Conservation (phyloP, 1,284 basidiomycete genomes). For the Malassezia slooffiae region DNA sequence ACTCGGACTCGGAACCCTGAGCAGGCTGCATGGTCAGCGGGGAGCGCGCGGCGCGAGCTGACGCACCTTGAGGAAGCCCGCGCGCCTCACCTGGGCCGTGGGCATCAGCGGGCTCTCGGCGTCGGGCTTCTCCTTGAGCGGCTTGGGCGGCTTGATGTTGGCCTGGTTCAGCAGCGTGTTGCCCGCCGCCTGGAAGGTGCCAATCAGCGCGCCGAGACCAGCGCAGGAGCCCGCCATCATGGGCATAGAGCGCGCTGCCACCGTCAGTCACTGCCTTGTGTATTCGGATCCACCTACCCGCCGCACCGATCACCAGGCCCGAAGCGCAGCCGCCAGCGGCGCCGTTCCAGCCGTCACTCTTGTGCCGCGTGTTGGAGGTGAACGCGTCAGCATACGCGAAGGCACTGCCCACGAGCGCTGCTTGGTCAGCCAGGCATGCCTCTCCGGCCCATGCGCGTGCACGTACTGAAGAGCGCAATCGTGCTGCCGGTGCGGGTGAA, state of each 20-base stretch:
- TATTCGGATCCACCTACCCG: slow-evolving; percentile 53
- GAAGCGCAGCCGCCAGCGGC: slow-evolving; percentile 83
- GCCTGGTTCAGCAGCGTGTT: slow-evolving; percentile 26
- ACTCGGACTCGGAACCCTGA: slow-evolving; percentile 5
- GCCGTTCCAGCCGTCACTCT: slow-evolving; percentile 71
- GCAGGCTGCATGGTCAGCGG: neutral
- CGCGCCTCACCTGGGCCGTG: slow-evolving; percentile 11
- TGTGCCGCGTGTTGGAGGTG: slow-evolving; percentile 70
- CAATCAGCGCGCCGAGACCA: slow-evolving; percentile 67
- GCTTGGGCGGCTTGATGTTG: neutral
- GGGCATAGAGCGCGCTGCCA: slow-evolving; percentile 64
- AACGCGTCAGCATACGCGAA: slow-evolving; percentile 71
- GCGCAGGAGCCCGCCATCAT: slow-evolving; percentile 70
- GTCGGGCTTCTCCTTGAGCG: neutral
- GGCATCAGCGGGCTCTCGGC: slow-evolving; percentile 5
- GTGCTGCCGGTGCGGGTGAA: slow-evolving; percentile 67
- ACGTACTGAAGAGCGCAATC: slow-evolving; percentile 60
- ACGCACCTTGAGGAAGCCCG: slow-evolving; percentile 14
- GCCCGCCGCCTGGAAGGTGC: slow-evolving; percentile 72
- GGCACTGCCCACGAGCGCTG: slow-evolving; percentile 71
- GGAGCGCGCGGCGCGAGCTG: too few relatives aligned
- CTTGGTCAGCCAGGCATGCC: slow-evolving; percentile 10
- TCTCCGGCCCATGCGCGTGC: slow-evolving; percentile 1
- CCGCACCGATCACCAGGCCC: slow-evolving; percentile 75
- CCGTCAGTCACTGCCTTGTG: neutral